A percentile compares a stretch with the other conserved stretches of the same genome.
Conservation (phyloP, 2,329 filamentous ascomycete genomes). For the Paracamarosporium sp. region DNA sequence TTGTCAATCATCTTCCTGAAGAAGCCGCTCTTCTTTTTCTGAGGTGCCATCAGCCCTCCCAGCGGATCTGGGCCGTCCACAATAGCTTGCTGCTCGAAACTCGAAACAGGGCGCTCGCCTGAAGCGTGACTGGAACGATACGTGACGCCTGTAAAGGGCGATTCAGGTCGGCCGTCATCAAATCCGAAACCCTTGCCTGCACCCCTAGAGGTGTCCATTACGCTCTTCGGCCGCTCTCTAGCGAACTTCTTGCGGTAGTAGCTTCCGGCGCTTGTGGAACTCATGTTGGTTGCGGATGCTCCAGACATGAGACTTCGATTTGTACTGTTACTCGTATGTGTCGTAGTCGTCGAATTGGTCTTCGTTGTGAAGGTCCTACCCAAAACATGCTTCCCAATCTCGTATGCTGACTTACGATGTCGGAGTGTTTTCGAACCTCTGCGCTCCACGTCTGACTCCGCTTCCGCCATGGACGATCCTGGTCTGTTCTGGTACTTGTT, state of each 20-base stretch:
- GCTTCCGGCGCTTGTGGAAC: constrained; percentile 93
- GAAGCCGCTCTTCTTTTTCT: constrained; percentile 80
- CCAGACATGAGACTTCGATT: constrained; percentile 93
- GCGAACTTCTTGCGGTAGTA: constrained; percentile 76
- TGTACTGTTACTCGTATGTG: constrained; percentile 72
- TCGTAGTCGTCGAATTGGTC: constrained; percentile 77
- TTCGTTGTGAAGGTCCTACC: constrained; percentile 87
- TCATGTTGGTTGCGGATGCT: constrained; percentile 86
- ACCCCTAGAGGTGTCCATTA: constrained; percentile 62
- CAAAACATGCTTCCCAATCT: constrained; percentile 73
- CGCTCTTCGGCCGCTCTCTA: constrained; percentile 65
- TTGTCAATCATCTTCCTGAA: constrained; percentile 96
- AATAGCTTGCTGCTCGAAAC: constrained; percentile 47
- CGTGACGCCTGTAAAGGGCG: constrained; percentile 75
- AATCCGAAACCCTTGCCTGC: constrained; percentile 45
- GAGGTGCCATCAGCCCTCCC: constrained; percentile 81
- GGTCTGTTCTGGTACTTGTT: constrained; percentile 52
- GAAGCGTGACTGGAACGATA: constrained; percentile 90
- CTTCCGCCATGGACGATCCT: constrained; percentile 44
- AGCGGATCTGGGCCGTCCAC: constrained; percentile 73
- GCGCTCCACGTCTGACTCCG: constrained; percentile 33
- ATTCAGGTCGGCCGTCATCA: constrained; percentile 55
- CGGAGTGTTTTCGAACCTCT: constrained; percentile 51
- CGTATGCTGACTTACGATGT: constrained; percentile 78
- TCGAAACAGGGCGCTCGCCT: constrained; percentile 62